phyloP scores from a whole-genome alignment of 1,284 basidiomycete species.

The Irpex lacteus region DNA sequence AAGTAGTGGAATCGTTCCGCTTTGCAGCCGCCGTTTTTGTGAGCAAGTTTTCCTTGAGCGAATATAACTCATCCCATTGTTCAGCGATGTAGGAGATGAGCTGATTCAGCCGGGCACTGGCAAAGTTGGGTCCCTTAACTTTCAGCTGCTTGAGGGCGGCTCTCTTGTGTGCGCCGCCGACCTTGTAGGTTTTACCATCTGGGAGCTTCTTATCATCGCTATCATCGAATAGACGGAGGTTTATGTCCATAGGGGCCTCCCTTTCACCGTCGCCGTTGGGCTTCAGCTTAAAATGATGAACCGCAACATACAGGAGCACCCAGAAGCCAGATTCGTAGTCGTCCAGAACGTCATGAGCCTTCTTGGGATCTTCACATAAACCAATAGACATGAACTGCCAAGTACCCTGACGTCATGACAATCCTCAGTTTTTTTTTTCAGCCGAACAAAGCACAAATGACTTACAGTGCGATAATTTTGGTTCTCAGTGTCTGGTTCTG shows the following conservation, averaged over 20 bases:
- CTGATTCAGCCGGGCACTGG: background rate
- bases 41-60: no score
- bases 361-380: background rate
- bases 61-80: background rate
- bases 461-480: background rate
- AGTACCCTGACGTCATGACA: background rate
- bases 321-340: constrained; percentile 5
- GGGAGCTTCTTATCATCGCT: background rate
- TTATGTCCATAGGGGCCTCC: background rate
- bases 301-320: background rate
- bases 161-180: background rate
- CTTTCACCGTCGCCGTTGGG: background rate
- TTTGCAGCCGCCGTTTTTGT: no score
- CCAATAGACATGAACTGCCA: constrained; percentile 8
- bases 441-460: background rate
- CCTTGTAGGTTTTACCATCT: background rate
- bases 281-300: background rate
- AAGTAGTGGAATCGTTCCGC: no score
- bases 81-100: background rate
- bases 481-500: background rate
- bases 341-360: constrained; percentile 1
- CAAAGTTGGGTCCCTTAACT: background rate
- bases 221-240: background rate
- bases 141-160: background rate
- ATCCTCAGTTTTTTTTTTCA: background rate